Evolutionary conservation across 2,329 filamentous ascomycete species (phyloP).

Genomic region (Clarireedia hainanense): DNA sequence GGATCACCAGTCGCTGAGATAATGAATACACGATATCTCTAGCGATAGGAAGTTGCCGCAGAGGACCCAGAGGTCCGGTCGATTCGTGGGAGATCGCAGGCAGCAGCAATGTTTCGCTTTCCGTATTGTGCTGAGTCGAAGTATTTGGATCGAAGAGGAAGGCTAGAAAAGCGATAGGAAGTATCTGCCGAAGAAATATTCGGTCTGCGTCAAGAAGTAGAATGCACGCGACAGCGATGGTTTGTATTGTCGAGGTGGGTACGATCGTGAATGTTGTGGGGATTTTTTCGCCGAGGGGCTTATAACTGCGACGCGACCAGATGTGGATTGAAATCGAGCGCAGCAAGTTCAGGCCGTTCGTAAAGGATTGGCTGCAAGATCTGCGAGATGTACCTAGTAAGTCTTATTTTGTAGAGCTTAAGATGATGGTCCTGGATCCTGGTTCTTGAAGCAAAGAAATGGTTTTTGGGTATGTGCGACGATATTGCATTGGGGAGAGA

Average conservation of each 20-base stretch:
- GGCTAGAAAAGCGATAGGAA: background rate
- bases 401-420: background rate
- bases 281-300: constrained; percentile 2
- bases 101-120: constrained; percentile 5
- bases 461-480: no score
- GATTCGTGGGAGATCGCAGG: constrained; percentile 11
- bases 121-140: constrained; percentile 1
- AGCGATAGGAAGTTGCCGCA: constrained; percentile 11
- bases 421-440: background rate
- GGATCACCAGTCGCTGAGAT: constrained; percentile 14
- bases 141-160: background rate
- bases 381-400: background rate
- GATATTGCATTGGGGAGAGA: no score
- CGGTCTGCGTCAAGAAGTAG: background rate
- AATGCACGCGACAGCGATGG: constrained; percentile 9
- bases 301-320: constrained; percentile 6
- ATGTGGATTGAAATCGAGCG: background rate
- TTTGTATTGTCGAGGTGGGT: constrained; percentile 9
- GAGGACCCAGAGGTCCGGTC: constrained; percentile 14
- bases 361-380: background rate
- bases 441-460: no score
- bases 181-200: background rate
- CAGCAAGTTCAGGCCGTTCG: background rate
- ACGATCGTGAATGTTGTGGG: constrained; percentile 5
- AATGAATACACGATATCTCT: constrained; percentile 7